Evolutionary conservation across 495 filamentous ascomycete genomes (phyloP), one percentile per base, ranked within the genome.

Genomic region (Astrothelium macrocarpum): DNA sequence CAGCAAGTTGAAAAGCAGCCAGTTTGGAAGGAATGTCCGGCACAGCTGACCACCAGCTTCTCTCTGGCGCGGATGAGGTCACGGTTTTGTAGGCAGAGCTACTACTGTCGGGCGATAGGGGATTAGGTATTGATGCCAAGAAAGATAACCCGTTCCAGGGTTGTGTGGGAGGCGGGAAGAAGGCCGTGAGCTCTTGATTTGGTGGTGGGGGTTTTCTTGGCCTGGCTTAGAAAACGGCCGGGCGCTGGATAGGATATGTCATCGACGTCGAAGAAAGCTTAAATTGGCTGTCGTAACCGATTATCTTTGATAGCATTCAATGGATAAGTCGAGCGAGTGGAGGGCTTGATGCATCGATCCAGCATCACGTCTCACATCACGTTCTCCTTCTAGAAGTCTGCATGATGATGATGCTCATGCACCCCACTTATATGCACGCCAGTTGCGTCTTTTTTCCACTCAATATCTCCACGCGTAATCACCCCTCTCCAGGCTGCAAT

Each of bases 21-120:
- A 68, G 49, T 36, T 59, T 65, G 32, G 26, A 61, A 20, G 46
- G 25, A 28, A 62, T 62, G 31, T 1, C 5, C 5, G 49, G 25
- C 4, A 16, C 49, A 2, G 25, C 25, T 10, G 16, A 26, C 7
- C 49, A 56, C 7, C 20, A 56, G 7, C 5, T 49, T 10, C n/a
- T 10, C 43, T 42, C 7, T 42, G 5, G 7, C 36, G 36, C n/a
- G n/a, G n/a, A n/a, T n/a, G n/a, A n/a, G n/a, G n/a, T n/a, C n/a
- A n/a, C n/a, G n/a, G n/a, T n/a, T n/a, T n/a, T n/a, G n/a, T n/a
- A n/a, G n/a, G n/a, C n/a, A n/a, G n/a, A n/a, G n/a, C n/a, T n/a
- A n/a, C n/a, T n/a, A n/a, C n/a, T n/a, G n/a, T n/a, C n/a, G n/a
- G n/a, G n/a, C n/a, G n/a, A n/a, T n/a, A 39, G 14, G 14, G 5